phyloP scores from a whole-genome alignment of 2,329 filamentous ascomycete genomes.

The Colletotrichum spaethianum region DNA sequence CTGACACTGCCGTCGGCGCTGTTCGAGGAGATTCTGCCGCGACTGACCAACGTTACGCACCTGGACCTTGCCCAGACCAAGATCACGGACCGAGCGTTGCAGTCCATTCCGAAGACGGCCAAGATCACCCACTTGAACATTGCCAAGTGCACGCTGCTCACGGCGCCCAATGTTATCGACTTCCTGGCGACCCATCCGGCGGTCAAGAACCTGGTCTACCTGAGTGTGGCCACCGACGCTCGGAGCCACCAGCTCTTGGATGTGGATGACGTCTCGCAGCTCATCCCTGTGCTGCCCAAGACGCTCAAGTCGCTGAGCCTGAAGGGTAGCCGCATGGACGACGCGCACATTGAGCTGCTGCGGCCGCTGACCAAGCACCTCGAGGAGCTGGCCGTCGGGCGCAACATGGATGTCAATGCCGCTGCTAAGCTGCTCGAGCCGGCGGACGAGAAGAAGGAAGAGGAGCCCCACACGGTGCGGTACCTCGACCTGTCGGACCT shows the following conservation, averaged over 20 bases:
- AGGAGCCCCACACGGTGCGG: constrained; percentile 72
- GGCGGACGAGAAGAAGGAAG: constrained; percentile 54
- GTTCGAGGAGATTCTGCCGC: constrained; percentile 80
- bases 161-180: constrained; percentile 75
- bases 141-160: constrained; percentile 80
- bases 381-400: constrained; percentile 82
- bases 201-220: constrained; percentile 75
- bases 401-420: constrained; percentile 75
- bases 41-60: constrained; percentile 78
- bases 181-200: constrained; percentile 82
- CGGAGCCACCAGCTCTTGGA: constrained; percentile 80
- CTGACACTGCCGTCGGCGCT: constrained; percentile 76
- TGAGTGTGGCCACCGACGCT: constrained; percentile 81
- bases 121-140: constrained; percentile 83
- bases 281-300: constrained; percentile 76
- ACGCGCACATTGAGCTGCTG: constrained; percentile 74
- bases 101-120: constrained; percentile 79
- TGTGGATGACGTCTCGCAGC: constrained; percentile 72
- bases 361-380: constrained; percentile 78
- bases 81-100: constrained; percentile 79
- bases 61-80: constrained; percentile 85
- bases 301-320: constrained; percentile 82
- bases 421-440: constrained; percentile 76
- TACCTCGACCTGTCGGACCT: constrained; percentile 86
- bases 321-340: constrained; percentile 79